These are phyloP conservation scores for Paramecium caudatum DNA, from an alignment of 73 alveolate species.

Conservation along the genomic window DNA sequence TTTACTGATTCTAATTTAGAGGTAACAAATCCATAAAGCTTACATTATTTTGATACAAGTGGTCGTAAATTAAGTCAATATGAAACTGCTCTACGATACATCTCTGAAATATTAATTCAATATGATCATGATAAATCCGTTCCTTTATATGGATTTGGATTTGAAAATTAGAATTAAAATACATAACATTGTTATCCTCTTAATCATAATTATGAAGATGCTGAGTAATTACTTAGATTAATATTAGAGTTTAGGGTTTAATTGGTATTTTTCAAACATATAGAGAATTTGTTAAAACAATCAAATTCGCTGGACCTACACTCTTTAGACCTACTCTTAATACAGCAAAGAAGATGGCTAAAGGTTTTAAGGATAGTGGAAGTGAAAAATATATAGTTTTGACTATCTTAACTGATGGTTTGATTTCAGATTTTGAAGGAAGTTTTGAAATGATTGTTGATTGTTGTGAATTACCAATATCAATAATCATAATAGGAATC, in stretches of 20 bases:
- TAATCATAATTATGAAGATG: constrained; percentile 81
- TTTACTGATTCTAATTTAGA: constrained; percentile 89
- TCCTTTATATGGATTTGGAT: constrained; percentile 92
- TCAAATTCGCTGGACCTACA: constrained; percentile 66
- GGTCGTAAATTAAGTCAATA: constrained; percentile 75
- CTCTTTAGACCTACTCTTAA: constrained; percentile 54
- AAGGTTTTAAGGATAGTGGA: constrained; percentile 24
- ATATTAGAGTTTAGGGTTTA: constrained; percentile 79
- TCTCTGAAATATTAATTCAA: constrained; percentile 83
- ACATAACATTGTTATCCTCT: constrained; percentile 94
- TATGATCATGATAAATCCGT: constrained; percentile 88
- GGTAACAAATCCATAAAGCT: constrained; percentile 68
- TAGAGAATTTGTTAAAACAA: constrained; percentile 77
- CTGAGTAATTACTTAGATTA: constrained; percentile 72
- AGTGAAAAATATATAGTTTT: constrained; percentile 65
- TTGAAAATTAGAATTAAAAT: constrained; percentile 25
- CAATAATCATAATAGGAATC: constrained; percentile 78
- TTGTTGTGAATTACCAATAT: constrained; percentile 75
- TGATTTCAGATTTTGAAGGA: constrained; percentile 63
- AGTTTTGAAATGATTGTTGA: constrained; percentile 62
- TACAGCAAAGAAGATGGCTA: constrained; percentile 58
- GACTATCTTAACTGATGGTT: constrained; percentile 70
- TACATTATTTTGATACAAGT: constrained; percentile 82
- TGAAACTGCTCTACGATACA: constrained; percentile 83
- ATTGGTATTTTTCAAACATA: constrained; percentile 83